Base-by-base conservation (phyloP, 805 yeast species). In the Candida maesae region DNA sequence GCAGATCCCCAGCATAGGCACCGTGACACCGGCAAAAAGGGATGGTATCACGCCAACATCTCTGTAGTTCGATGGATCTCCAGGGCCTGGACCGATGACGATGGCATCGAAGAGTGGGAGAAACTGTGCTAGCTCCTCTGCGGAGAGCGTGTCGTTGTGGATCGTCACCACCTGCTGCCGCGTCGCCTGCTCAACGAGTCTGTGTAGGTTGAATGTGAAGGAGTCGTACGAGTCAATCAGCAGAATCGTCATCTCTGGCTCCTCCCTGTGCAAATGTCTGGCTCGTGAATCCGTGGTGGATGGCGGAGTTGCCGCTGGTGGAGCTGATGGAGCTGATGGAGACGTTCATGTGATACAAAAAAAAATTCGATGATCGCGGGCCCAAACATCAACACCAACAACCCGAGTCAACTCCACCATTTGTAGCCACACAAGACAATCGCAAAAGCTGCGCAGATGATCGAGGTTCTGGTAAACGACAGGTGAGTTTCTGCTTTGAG, bases 81-180 rank as follows among this genome's bases (percentile, higher is more conserved):
- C 99, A 0, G 99, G 99, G 0, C 99, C 99, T 0, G 99, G 99
- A 0, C 99, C 99, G 8, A 93, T 71, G 0, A 93, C 78, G 3
- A 93, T 69, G 25, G 88, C 88, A 43, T 84, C 87, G 50, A 87
- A 79, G 7, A 66, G 55, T 1, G 70, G 66, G 15, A 86, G 55
- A 43, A 73, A 68, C 2, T 53, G 44, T 6, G 52, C 50, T 36
- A 84, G 65, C 24, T 67, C 68, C 1, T 49, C 36, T 4, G 59
- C 56, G 59, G 67, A 29, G 18, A 63, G 52, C 1, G 66, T 48
- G 44, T 65, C 68, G 33, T 64, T 66, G 40, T 61, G 70, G 20
- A 67, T 57, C 4, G 64, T 61, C 8, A 64, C 51, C 11, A 67
- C 71, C 17, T 52, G 55, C 14, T 59, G 49, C 1, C 51, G 66